These are phyloP conservation scores for Thalassiosira hispida DNA, from an alignment of 352 stramenopile species.

Conservation along the genomic window DNA sequence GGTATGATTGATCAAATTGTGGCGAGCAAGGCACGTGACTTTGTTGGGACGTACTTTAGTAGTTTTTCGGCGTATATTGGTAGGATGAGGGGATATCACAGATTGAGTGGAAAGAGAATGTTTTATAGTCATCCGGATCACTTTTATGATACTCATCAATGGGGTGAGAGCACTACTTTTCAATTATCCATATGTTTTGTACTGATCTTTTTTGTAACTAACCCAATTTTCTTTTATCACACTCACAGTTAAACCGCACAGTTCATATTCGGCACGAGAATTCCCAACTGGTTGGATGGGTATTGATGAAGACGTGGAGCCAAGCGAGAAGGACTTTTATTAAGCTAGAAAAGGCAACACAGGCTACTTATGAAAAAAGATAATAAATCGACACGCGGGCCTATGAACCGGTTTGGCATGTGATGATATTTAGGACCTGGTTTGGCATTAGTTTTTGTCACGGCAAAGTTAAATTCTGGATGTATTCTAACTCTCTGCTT, in stretches of 20 bases:
- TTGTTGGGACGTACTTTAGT: conserved; percentile 82
- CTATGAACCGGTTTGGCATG: no score
- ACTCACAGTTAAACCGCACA: conserved; percentile 50
- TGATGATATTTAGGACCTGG: no score
- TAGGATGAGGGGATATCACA: conserved; percentile 75
- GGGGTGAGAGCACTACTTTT: conserved; percentile 20
- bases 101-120: conserved; percentile 37
- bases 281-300: conserved; percentile 74
- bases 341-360: conserved; percentile 10
- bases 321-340: conserved; percentile 48
- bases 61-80: conserved; percentile 85
- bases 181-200: background rate
- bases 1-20: conserved; percentile 85
- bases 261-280: conserved; percentile 66
- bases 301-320: conserved; percentile 72
- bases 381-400: no score
- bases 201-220: background rate
- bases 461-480: no score
- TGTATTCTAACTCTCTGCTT: no score
- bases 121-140: conserved; percentile 40
- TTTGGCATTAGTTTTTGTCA: no score
- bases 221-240: conserved; percentile 6
- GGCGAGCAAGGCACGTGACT: conserved; percentile 57
- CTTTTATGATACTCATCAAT: conserved; percentile 40
- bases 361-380: no score